Evolutionary conservation across 192 early-diverging fungal species (phyloP).

Genomic region (Rhizoclosmatium globosum): DNA sequence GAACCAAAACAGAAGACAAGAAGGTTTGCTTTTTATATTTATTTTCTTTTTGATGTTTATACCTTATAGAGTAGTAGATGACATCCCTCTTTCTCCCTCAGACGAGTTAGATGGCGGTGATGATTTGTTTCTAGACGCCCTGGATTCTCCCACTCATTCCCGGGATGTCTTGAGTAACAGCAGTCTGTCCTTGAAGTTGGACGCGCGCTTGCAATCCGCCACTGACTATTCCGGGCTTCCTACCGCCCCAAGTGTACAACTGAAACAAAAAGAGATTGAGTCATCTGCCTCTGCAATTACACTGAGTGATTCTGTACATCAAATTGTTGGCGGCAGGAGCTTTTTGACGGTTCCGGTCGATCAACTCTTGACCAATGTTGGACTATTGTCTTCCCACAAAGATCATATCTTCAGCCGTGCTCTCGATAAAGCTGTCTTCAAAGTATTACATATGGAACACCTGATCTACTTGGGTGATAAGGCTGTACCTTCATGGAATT

Average conservation of each 20-base stretch:
- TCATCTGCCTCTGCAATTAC: neutral
- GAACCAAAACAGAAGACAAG: no score
- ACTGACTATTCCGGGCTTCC: neutral
- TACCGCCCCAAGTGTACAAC: neutral
- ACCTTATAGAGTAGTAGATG: no score
- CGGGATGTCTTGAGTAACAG: neutral
- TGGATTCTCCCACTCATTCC: neutral
- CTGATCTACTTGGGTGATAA: neutral
- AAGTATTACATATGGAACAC: neutral
- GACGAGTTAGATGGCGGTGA: slow-evolving; percentile 11
- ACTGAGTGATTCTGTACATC: neutral
- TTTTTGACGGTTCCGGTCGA: neutral
- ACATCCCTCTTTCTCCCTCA: neutral
- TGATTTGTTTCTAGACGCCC: slow-evolving; percentile 11
- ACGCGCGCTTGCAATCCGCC: neutral
- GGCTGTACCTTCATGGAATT: slow-evolving; percentile 4
- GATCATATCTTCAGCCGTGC: neutral
- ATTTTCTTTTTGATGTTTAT: no score
- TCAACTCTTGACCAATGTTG: neutral
- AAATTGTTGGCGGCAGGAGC: neutral
- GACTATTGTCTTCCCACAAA: neutral
- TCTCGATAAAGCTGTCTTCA: neutral
- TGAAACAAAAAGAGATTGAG: neutral
- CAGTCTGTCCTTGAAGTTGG: neutral
- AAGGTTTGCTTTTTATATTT: no score